These are phyloP conservation scores for Coemansia sp. DNA, from an alignment of 192 early-diverging fungal genomes.

Conservation along the genomic window DNA sequence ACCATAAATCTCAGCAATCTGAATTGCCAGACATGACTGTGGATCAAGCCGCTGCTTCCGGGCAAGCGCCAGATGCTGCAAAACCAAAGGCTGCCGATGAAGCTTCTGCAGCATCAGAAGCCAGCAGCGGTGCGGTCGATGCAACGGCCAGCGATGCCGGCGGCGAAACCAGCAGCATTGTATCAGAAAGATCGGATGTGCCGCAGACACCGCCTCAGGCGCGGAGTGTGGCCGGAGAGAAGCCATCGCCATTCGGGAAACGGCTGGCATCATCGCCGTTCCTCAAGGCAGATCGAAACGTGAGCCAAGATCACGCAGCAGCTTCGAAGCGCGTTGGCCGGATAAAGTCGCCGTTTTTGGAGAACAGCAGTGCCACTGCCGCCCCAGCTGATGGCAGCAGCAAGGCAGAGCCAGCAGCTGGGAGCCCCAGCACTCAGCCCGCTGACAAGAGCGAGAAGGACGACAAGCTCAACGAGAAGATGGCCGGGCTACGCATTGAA, in stretches of 20 bases:
- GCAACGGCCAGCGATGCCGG: neutral
- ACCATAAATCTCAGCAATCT: too few species aligned
- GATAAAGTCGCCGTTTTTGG: conserved; percentile 49
- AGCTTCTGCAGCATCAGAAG: neutral
- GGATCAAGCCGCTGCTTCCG: too few species aligned
- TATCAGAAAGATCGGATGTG: conserved; percentile 7
- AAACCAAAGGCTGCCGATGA: too few species aligned
- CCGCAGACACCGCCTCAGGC: conserved; percentile 18
- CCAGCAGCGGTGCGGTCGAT: neutral
- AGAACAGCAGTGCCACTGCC: conserved; percentile 1
- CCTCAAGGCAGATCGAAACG: conserved; percentile 43
- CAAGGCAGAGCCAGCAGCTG: conserved; percentile 2
- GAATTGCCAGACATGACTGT: too few species aligned
- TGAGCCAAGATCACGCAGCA: conserved; percentile 11
- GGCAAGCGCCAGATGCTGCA: too few species aligned
- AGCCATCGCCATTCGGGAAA: conserved; percentile 26
- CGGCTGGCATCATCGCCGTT: conserved; percentile 48
- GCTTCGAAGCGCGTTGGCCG: conserved; percentile 30
- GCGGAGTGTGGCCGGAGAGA: conserved; percentile 19
- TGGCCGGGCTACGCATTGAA: conserved; percentile 20
- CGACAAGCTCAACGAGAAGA: conserved; percentile 8
- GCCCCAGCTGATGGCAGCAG: neutral
- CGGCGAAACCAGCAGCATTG: neutral
- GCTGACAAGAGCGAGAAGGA: neutral
- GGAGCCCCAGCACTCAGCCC: neutral